Conservation (phyloP, 306 rosid genomes). For the Rosa chinensis region DNA sequence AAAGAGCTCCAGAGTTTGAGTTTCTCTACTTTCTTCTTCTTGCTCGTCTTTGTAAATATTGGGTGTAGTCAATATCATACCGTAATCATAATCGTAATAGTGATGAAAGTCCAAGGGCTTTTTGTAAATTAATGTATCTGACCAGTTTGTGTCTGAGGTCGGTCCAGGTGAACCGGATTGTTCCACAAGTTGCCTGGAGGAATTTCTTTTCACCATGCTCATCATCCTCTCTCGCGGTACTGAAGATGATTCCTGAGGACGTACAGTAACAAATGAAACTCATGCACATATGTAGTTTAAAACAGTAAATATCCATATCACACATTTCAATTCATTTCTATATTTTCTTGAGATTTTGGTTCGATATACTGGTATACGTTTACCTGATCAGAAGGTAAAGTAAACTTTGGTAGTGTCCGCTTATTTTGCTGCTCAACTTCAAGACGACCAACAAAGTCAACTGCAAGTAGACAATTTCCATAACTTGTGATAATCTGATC, state of each 20-base stretch:
- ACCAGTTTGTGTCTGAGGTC: background rate
- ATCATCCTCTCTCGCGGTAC: slow-evolving; percentile 11
- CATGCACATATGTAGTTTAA: background rate
- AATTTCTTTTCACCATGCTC: background rate
- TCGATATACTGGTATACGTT: background rate
- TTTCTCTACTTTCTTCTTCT: slow-evolving; percentile 9
- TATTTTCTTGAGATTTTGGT: background rate
- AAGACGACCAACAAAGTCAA: slow-evolving; percentile 5
- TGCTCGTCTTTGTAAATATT: background rate
- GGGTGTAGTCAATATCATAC: background rate
- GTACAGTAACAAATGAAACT: slow-evolving; percentile 19
- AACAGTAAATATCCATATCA: background rate
- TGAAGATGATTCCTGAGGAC: slow-evolving; percentile 49
- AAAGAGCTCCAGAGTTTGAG: slow-evolving; percentile 58
- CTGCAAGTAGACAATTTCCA: background rate
- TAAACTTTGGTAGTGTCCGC: slow-evolving; percentile 53
- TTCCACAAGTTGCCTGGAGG: background rate
- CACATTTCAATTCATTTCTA: slow-evolving; percentile 23
- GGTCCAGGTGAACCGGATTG: background rate
- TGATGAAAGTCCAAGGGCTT: slow-evolving; percentile 19
- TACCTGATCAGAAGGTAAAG: slow-evolving; percentile 34
- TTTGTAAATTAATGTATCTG: background rate
- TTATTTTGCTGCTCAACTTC: slow-evolving; percentile 59
- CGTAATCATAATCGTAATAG: background rate
- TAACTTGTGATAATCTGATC: background rate